Conservation (phyloP, 2,329 filamentous ascomycete species). For the Sporothrix globosa region DNA sequence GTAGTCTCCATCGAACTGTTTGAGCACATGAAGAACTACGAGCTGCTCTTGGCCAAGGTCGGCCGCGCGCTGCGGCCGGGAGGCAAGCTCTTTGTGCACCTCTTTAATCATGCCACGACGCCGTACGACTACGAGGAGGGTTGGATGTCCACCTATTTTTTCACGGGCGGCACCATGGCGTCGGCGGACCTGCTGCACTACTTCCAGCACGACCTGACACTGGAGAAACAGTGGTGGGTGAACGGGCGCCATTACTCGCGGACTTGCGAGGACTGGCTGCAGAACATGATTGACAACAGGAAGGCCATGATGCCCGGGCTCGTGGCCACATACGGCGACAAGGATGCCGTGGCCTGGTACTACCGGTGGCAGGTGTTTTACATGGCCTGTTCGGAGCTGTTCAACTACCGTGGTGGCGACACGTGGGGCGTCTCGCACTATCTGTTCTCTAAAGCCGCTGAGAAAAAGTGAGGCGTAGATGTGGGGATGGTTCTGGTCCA, state of each 20-base stretch:
- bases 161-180: conserved; percentile 73
- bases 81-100: conserved; percentile 71
- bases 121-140: conserved; percentile 72
- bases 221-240: conserved; percentile 71
- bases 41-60: conserved; percentile 67
- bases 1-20: conserved; percentile 72
- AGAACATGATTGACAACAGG: conserved; percentile 62
- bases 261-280: conserved; percentile 71
- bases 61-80: conserved; percentile 60
- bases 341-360: conserved; percentile 64
- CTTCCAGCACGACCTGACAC: conserved; percentile 64
- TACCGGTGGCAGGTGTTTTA: conserved; percentile 74
- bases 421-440: conserved; percentile 70
- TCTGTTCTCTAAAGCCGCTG: conserved; percentile 62
- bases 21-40: conserved; percentile 78
- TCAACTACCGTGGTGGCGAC: conserved; percentile 66
- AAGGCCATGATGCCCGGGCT: conserved; percentile 65
- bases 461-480: not conserved
- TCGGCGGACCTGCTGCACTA: conserved; percentile 67
- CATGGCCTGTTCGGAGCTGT: conserved; percentile 71
- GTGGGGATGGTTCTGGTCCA: not conserved
- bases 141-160: conserved; percentile 76
- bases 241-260: conserved; percentile 69
- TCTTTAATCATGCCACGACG: conserved; percentile 65
- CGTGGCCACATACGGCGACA: conserved; percentile 65